Conservation (phyloP, 1,284 basidiomycete genomes). For the Phellopilus nigrolimitatus region DNA sequence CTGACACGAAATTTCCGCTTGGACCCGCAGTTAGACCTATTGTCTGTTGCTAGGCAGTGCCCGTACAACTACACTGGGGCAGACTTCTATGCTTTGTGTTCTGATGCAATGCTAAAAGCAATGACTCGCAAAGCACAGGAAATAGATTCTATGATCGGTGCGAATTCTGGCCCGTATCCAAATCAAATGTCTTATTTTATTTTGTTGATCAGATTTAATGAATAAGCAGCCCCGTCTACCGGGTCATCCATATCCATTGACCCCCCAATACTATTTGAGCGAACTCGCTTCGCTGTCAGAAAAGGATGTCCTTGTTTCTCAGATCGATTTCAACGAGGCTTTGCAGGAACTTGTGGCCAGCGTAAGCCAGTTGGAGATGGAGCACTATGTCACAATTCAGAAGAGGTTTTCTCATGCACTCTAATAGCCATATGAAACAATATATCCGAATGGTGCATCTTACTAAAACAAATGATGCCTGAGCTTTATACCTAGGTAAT, state of each 20-base stretch:
- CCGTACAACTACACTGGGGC: constrained; percentile 96
- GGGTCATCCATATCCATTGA: constrained; percentile 68
- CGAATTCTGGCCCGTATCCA: constrained; percentile 20
- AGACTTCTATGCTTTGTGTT: constrained; percentile 96
- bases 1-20: constrained; percentile 91
- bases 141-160: constrained; percentile 71
- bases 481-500: too few species aligned
- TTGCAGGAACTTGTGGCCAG: constrained; percentile 78
- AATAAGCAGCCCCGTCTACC: constrained; percentile 40
- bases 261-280: constrained; percentile 89
- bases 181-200: neutral
- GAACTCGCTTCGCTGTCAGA: constrained; percentile 78
- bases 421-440: neutral
- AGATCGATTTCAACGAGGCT: constrained; percentile 75
- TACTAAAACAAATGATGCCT: too few species aligned
- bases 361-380: constrained; percentile 87
- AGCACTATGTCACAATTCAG: constrained; percentile 79
- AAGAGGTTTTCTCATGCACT: constrained; percentile 51
- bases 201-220: constrained; percentile 27
- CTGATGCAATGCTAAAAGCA: constrained; percentile 93
- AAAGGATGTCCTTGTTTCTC: constrained; percentile 70
- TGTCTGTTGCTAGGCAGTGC: constrained; percentile 67
- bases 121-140: constrained; percentile 86
- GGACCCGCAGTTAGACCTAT: constrained; percentile 65
- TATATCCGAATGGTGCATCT: neutral